Conservation (phyloP, 2,329 filamentous ascomycete species). For the Lachnellula subtilissima region DNA sequence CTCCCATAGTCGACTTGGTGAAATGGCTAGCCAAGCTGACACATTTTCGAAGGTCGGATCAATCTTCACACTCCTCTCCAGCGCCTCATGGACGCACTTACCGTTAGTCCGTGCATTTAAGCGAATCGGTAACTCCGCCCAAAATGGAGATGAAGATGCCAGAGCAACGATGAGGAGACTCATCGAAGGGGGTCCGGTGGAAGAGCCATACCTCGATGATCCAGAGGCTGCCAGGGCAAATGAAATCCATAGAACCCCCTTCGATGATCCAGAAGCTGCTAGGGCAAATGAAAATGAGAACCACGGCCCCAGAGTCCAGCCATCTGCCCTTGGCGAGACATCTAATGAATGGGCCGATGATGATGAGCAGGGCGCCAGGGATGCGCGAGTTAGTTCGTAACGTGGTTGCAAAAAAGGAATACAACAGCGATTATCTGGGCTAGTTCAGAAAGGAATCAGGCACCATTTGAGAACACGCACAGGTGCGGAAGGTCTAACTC, state of each 20-base stretch:
- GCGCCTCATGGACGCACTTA: slow-evolving; percentile 19
- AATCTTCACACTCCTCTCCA: slow-evolving; percentile 25
- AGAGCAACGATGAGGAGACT: slow-evolving; percentile 20
- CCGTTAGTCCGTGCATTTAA: slow-evolving; percentile 16
- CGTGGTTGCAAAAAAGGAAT: no score
- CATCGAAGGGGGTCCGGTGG: slow-evolving; percentile 22
- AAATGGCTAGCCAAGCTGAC: background rate
- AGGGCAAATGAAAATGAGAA: slow-evolving; percentile 2
- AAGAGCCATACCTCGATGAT: slow-evolving; percentile 23
- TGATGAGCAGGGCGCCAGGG: background rate
- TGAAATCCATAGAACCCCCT: background rate
- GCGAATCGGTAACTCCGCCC: slow-evolving; percentile 6
- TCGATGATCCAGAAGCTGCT: slow-evolving; percentile 18
- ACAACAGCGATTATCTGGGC: no score
- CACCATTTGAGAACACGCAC: no score
- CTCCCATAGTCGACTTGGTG: background rate
- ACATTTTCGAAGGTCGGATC: slow-evolving; percentile 16
- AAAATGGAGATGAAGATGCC: slow-evolving; percentile 19
- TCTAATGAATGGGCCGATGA: slow-evolving; percentile 23
- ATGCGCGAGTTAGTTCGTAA: no score
- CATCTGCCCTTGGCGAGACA: slow-evolving; percentile 18
- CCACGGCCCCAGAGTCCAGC: slow-evolving; percentile 23
- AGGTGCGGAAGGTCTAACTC: no score
- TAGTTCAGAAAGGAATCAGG: no score
- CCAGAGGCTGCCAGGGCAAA: slow-evolving; percentile 3